Conservation (phyloP, 1,139 yeast species). For the Candida labiduridarum region DNA sequence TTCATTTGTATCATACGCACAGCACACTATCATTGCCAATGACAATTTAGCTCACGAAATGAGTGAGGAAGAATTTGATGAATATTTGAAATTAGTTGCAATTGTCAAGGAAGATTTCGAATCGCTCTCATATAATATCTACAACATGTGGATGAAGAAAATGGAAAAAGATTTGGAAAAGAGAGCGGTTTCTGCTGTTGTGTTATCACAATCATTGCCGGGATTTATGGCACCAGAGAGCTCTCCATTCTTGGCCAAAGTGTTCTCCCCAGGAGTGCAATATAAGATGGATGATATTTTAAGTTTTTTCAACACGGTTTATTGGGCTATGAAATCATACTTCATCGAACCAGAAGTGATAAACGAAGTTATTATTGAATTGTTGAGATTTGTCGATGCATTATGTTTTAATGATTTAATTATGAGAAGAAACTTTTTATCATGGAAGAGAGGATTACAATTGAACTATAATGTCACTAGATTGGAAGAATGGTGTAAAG, state of each 20-base stretch:
- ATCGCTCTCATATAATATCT: slow-evolving; percentile 88
- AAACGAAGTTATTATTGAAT: slow-evolving; percentile 82
- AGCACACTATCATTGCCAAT: slow-evolving; percentile 82
- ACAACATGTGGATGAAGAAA: slow-evolving; percentile 97
- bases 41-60: slow-evolving; percentile 79
- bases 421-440: slow-evolving; percentile 90
- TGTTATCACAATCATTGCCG: slow-evolving; percentile 90
- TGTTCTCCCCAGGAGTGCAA: slow-evolving; percentile 71
- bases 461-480: slow-evolving; percentile 95
- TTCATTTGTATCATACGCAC: slow-evolving; percentile 94
- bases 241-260: slow-evolving; percentile 81
- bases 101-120: slow-evolving; percentile 95
- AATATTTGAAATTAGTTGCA: slow-evolving; percentile 85
- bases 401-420: slow-evolving; percentile 93
- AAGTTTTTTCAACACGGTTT: slow-evolving; percentile 85
- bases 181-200: slow-evolving; percentile 92
- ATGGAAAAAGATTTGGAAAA: slow-evolving; percentile 89
- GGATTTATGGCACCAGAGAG: slow-evolving; percentile 93
- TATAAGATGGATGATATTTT: slow-evolving; percentile 95
- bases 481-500: slow-evolving; percentile 98
- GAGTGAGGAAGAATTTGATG: slow-evolving; percentile 89
- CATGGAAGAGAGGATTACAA: slow-evolving; percentile 98
- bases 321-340: slow-evolving; percentile 93
- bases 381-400: slow-evolving; percentile 87
- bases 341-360: slow-evolving; percentile 84